Evolutionary conservation across 352 stramenopile genomes (phyloP), one percentile per base, ranked within the genome.

Genomic region (Phytophthora constricta): DNA sequence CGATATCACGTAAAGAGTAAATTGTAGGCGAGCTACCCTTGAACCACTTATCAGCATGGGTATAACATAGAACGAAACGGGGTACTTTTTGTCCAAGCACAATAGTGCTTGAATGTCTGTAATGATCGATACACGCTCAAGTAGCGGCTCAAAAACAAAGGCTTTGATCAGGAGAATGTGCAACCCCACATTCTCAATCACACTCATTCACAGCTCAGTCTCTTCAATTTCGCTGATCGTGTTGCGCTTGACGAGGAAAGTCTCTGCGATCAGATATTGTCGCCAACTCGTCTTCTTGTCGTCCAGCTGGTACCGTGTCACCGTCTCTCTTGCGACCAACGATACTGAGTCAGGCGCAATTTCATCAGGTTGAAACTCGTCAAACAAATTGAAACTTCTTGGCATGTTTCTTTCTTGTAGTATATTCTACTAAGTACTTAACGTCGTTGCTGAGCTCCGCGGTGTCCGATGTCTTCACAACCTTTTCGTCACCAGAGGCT

Each of bases 361-460:
- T 27, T 25, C 42, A 48, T 22, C 39, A 20, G n/a, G 8, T 46
- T 22, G 39, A 37, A n/a, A n/a, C n/a, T 37, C 34, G 14, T 10
- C 34, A 5, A 16, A 16, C n/a, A 13, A 4, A 42, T 10, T 13
- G 9, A 4, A 42, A 42, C 34, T 42, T 42, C 3, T 13, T 16
- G n/a, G n/a, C 10, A 14, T 22, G 28, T 56, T 47, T 19, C 39
- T 68, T 61, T 25, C 33, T 68, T 54, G 47, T 63, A 63, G 52
- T 68, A 54, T 68, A 63, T 68, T 68, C 45, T 68, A 68, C 61
- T 63, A 39, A 31, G 61, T 63, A 68, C 53, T 68, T 68, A 63
- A 64, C 42, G 51, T 60, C 59, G 59, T 39, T 68, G 45, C 51
- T 63, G 45, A 55, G 58, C 39, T 63, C 52, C 52, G 51, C 11